A percentile compares a stretch with the other conserved stretches of the same genome.
These are phyloP conservation scores for Aspergillus costaricaensis DNA, from an alignment of 2,329 filamentous ascomycete genomes.

Conservation along the genomic window DNA sequence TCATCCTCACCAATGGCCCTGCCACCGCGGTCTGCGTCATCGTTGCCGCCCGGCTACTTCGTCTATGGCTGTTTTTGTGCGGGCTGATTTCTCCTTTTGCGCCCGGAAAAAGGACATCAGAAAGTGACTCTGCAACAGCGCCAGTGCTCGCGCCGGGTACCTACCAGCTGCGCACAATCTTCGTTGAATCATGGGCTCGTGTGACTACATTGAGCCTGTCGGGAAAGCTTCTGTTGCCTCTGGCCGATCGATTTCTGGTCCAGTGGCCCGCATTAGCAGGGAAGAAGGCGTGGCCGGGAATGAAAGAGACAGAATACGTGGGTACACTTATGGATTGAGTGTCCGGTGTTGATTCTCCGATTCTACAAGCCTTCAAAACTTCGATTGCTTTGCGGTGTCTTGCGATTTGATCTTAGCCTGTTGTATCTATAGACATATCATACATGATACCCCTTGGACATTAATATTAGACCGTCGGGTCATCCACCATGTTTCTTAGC, in stretches of 20 bases:
- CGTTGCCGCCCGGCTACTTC: slow-evolving; percentile 57
- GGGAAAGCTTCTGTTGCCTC: slow-evolving; percentile 69
- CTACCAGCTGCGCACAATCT: slow-evolving; percentile 71
- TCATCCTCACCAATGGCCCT: slow-evolving; percentile 85
- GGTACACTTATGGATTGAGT: slow-evolving; percentile 41
- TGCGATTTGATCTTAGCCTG: neutral
- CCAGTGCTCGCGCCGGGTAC: slow-evolving; percentile 32
- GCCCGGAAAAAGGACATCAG: neutral
- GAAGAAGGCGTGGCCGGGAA: slow-evolving; percentile 41
- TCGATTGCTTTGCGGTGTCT: neutral
- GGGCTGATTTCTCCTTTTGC: slow-evolving; percentile 15
- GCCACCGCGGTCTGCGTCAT: slow-evolving; percentile 81
- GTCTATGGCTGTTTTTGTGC: slow-evolving; percentile 48
- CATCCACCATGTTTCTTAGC: neutral
- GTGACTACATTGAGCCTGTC: slow-evolving; percentile 81
- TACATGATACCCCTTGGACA: neutral
- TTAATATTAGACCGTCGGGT: neutral
- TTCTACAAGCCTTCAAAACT: neutral
- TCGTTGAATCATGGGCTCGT: slow-evolving; percentile 90
- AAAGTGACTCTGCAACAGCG: no score
- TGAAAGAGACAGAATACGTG: slow-evolving; percentile 43
- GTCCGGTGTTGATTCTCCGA: neutral
- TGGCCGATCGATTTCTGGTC: slow-evolving; percentile 79
- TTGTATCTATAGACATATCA: neutral
- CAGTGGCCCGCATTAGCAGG: slow-evolving; percentile 71